Conservation (phyloP, 768 basidiomycete genomes). For the Lyophyllum atratum region DNA sequence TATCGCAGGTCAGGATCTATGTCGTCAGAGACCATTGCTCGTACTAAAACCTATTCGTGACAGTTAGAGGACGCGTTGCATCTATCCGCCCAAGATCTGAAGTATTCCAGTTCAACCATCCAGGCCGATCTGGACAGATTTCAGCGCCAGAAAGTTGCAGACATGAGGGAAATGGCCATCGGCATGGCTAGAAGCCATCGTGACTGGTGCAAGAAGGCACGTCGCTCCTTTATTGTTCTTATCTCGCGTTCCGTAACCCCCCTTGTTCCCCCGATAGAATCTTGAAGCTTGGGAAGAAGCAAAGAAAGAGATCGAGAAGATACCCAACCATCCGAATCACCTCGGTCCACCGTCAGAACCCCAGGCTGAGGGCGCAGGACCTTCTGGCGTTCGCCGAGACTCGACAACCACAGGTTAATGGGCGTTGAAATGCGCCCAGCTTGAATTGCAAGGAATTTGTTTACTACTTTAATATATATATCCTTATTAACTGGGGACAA, state of each 20-base stretch:
- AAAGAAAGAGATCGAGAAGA: constrained; percentile 86
- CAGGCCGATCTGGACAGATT: constrained; percentile 98
- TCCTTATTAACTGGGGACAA: constrained; percentile 11
- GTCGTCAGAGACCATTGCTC: not conserved
- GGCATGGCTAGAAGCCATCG: constrained; percentile 87
- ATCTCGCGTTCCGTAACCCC: not conserved
- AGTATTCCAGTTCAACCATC: constrained; percentile 94
- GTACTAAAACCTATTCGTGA: constrained; percentile 6
- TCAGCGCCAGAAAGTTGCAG: constrained; percentile 97
- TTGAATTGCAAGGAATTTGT: not conserved
- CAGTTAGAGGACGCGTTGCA: constrained; percentile 96
- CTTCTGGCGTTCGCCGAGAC: constrained; percentile 54
- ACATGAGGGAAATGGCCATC: constrained; percentile 92
- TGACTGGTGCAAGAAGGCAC: constrained; percentile 96
- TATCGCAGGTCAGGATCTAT: constrained; percentile 74
- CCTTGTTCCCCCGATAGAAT: constrained; percentile 59
- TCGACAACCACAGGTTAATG: constrained; percentile 74
- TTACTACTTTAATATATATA: constrained; percentile 14
- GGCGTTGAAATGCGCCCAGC: constrained; percentile 35
- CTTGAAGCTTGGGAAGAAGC: constrained; percentile 97
- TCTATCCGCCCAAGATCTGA: constrained; percentile 88
- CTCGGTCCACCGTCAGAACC: constrained; percentile 43
- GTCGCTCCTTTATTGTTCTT: constrained; percentile 6
- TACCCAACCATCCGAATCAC: constrained; percentile 88
- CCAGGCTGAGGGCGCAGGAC: constrained; percentile 31